phyloP scores from a whole-genome alignment of 169 alveolate genomes.

The Plasmodium fragile region DNA sequence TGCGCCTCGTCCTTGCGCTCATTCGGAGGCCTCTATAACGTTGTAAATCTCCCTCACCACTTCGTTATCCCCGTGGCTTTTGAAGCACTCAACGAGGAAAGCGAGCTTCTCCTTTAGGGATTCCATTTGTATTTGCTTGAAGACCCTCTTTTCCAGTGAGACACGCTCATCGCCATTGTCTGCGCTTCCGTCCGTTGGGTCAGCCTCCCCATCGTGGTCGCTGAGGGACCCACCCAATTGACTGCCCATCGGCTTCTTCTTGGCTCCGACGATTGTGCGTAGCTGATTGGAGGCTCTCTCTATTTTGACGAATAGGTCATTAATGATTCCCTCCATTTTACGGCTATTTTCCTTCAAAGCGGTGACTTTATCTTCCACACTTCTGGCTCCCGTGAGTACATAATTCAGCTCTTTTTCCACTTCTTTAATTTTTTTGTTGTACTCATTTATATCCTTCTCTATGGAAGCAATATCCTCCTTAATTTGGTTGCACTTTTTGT shows the following conservation, averaged over 20 bases:
- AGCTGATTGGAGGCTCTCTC: constrained; percentile 64
- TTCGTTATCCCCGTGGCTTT: constrained; percentile 21
- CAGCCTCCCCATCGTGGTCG: not conserved
- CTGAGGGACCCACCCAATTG: not conserved
- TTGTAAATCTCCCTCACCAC: constrained; percentile 21
- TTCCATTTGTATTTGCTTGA: constrained; percentile 70
- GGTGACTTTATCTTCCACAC: constrained; percentile 35
- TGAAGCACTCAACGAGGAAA: constrained; percentile 55
- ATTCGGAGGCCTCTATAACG: constrained; percentile 28
- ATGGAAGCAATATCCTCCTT: constrained; percentile 7
- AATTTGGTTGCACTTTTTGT: constrained; percentile 55
- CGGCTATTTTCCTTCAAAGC: constrained; percentile 24
- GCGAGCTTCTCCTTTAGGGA: constrained; percentile 62
- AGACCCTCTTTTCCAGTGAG: constrained; percentile 59
- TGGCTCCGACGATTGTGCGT: not conserved
- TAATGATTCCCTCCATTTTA: constrained; percentile 29
- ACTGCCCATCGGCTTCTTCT: not conserved
- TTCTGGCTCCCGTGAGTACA: not conserved
- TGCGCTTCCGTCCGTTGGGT: not conserved
- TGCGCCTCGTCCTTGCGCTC: not conserved
- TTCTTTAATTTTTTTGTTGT: constrained; percentile 16
- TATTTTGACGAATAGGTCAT: constrained; percentile 51
- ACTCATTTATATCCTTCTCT: constrained; percentile 39
- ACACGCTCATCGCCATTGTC: not conserved
- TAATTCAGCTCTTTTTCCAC: constrained; percentile 11